Conservation (phyloP, 164 flowering plant species). For the Chimonanthus salicifolius region DNA sequence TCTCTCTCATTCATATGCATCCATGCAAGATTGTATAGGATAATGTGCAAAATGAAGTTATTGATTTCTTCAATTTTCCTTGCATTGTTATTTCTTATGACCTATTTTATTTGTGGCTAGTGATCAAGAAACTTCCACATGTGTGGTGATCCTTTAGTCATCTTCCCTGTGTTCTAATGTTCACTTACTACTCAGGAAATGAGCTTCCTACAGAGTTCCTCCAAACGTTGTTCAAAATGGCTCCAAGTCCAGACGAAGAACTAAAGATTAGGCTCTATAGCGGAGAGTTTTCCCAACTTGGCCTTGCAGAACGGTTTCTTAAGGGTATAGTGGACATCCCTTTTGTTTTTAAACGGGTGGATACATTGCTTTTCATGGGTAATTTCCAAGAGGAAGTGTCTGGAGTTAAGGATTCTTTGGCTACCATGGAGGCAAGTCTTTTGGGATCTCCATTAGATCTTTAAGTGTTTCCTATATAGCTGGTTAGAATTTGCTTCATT, state of each 20-base stretch:
- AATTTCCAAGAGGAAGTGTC: constrained; percentile 66
- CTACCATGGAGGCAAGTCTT: constrained; percentile 58
- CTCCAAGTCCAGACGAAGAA: constrained; percentile 86
- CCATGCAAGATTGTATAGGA: no score
- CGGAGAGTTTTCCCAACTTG: constrained; percentile 71
- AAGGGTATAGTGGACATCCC: constrained; percentile 76
- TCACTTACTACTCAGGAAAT: constrained; percentile 45
- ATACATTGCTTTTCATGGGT: constrained; percentile 64
- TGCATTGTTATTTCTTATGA: no score
- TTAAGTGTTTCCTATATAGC: not conserved
- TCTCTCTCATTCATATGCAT: no score
- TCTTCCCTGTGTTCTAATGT: not conserved
- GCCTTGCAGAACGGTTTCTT: constrained; percentile 80
- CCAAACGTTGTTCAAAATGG: constrained; percentile 75
- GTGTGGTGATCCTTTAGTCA: not conserved
- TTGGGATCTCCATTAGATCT: not conserved
- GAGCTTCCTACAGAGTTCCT: constrained; percentile 83
- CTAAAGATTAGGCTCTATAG: constrained; percentile 60
- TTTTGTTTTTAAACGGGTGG: constrained; percentile 72
- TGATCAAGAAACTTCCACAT: no score
- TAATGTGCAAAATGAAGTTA: no score
- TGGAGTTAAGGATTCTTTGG: constrained; percentile 51
- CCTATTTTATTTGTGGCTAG: no score
- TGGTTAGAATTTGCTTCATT: no score
- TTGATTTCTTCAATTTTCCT: no score